Percentiles rank a stretch among this genome's conserved stretches.
Evolutionary conservation across 441 rosid genomes (phyloP).

Genomic region (Pelargonium myrrhifolium): DNA sequence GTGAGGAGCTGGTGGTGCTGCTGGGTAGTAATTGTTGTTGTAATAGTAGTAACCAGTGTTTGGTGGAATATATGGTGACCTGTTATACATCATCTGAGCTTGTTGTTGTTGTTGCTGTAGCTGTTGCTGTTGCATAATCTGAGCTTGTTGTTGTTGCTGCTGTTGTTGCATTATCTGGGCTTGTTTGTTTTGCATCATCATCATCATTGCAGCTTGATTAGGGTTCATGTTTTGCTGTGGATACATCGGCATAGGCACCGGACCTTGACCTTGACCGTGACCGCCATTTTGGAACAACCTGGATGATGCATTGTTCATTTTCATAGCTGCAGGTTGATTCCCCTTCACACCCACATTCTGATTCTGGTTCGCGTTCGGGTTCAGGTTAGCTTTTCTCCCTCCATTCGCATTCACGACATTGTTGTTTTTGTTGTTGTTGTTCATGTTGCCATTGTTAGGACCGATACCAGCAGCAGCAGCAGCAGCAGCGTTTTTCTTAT

Average conservation of each 20-base stretch:
- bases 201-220: constrained; percentile 27
- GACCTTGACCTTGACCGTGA: constrained; percentile 22
- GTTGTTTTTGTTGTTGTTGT: neutral
- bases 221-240: constrained; percentile 30
- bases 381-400: constrained; percentile 50
- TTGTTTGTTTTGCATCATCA: constrained; percentile 38
- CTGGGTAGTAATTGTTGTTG: constrained; percentile 29
- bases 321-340: constrained; percentile 20
- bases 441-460: constrained; percentile 14
- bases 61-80: constrained; percentile 48
- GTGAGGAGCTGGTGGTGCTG: constrained; percentile 17
- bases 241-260: constrained; percentile 35
- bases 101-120: constrained; percentile 28
- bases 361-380: constrained; percentile 36
- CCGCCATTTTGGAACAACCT: constrained; percentile 18
- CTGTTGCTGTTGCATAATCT: neutral
- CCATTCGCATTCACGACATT: constrained; percentile 28
- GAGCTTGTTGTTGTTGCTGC: neutral
- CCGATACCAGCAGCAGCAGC: neutral
- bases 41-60: constrained; percentile 51
- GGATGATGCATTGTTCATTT: constrained; percentile 33
- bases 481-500: constrained; percentile 10
- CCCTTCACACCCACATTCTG: constrained; percentile 36
- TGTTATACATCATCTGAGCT: constrained; percentile 67
- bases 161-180: neutral